These are phyloP conservation scores for Fusarium sp. DNA, from an alignment of 2,329 filamentous ascomycete genomes.

Conservation along the genomic window DNA sequence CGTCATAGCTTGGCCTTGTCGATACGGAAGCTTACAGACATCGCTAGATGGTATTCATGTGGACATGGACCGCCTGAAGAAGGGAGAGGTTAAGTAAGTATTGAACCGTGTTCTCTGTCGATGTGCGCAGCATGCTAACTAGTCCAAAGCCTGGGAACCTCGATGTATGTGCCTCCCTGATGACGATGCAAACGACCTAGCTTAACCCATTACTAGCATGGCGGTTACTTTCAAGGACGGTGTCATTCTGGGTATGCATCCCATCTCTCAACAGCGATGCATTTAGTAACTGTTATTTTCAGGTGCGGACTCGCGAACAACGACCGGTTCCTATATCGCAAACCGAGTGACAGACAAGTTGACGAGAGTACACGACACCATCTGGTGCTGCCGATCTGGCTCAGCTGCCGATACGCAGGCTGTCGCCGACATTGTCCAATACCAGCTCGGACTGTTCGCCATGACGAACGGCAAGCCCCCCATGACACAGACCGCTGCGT, in stretches of 20 bases:
- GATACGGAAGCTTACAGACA: slow-evolving; percentile 44
- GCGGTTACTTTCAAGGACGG: slow-evolving; percentile 99
- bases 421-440: slow-evolving; percentile 97
- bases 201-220: slow-evolving; percentile 75
- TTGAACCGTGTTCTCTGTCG: not conserved
- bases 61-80: slow-evolving; percentile 99
- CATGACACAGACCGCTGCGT: slow-evolving; percentile 94
- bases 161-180: slow-evolving; percentile 78
- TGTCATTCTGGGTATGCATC: slow-evolving; percentile 83
- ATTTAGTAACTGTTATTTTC: slow-evolving; percentile 32
- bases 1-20: slow-evolving; percentile 39
- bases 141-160: slow-evolving; percentile 86
- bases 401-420: slow-evolving; percentile 98
- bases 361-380: slow-evolving; percentile 97
- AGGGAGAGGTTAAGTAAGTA: slow-evolving; percentile 97
- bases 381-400: slow-evolving; percentile 99
- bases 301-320: slow-evolving; percentile 97
- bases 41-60: slow-evolving; percentile 95
- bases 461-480: slow-evolving; percentile 91
- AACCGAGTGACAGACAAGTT: slow-evolving; percentile 99
- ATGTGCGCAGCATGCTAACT: slow-evolving; percentile 46
- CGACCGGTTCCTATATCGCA: slow-evolving; percentile 97
- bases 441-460: slow-evolving; percentile 93
- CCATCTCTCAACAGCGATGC: not conserved
- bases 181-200: slow-evolving; percentile 44